Evolutionary conservation across 192 early-diverging fungal genomes (phyloP).

Genomic region (Coemansia sp.): DNA sequence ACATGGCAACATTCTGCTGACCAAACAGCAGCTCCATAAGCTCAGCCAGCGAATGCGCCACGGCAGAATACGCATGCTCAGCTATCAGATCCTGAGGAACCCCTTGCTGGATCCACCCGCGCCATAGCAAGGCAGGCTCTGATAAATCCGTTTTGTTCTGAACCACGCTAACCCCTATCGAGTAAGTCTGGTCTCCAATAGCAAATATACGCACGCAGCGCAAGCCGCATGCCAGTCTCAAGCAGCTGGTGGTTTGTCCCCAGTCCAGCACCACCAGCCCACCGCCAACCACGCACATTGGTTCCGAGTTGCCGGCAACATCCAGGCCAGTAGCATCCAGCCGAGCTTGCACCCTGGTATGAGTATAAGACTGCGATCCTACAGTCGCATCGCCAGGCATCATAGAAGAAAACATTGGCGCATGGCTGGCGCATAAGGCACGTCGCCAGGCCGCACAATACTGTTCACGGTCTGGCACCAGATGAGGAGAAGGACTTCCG

Average conservation of each 20-base stretch:
- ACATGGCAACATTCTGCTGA: not conserved
- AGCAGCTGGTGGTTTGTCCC: not conserved
- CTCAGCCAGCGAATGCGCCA: not conserved
- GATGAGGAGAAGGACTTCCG: constrained; percentile 11
- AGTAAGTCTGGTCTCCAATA: not conserved
- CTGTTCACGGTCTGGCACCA: constrained; percentile 10
- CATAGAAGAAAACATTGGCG: constrained; percentile 36
- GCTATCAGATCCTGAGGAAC: not conserved
- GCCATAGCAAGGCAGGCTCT: constrained; percentile 3
- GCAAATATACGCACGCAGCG: constrained; percentile 16
- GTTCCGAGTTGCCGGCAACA: not conserved
- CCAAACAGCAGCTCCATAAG: constrained; percentile 10
- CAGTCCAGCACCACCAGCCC: constrained; percentile 20
- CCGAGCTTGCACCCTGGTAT: constrained; percentile 14
- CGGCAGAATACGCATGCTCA: not conserved
- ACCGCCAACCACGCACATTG: not conserved
- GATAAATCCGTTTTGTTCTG: too few species aligned
- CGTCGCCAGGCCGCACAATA: constrained; percentile 45
- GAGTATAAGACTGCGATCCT: constrained; percentile 7
- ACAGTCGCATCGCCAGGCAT: constrained; percentile 34
- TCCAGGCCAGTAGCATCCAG: constrained; percentile 5
- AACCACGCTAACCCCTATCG: not conserved
- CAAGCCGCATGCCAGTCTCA: constrained; percentile 4
- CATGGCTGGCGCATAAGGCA: constrained; percentile 36
- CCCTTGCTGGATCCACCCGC: constrained; percentile 12